Evolutionary conservation across 2,329 filamentous ascomycete genomes (phyloP).

Genomic region (Penicillium verrucosum): DNA sequence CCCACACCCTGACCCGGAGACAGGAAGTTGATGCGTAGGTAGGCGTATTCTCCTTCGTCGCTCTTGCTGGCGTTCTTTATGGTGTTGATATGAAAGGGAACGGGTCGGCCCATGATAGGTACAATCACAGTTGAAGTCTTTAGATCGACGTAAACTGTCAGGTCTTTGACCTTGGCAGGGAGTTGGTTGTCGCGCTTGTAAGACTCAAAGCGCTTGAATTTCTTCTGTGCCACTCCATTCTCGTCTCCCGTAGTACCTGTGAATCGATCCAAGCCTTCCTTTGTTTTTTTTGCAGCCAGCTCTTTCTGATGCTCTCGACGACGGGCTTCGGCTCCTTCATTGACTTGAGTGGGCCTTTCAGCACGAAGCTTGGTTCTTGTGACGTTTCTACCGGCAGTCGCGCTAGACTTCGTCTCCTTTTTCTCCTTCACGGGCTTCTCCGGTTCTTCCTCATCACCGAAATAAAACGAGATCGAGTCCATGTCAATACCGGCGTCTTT

Average conservation of each 20-base stretch:
- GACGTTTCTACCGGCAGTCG: conserved; percentile 91
- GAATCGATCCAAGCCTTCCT: conserved; percentile 80
- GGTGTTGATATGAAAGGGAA: conserved; percentile 96
- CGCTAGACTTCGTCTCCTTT: conserved; percentile 76
- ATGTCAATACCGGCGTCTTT: conserved; percentile 87
- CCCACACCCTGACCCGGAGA: conserved; percentile 97
- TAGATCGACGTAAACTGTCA: conserved; percentile 84
- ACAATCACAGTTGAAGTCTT: conserved; percentile 89
- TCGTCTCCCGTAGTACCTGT: conserved; percentile 78
- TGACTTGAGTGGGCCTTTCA: conserved; percentile 80
- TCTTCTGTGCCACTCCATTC: conserved; percentile 91
- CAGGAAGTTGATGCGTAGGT: conserved; percentile 93
- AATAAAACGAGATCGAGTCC: conserved; percentile 96
- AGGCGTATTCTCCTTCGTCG: conserved; percentile 90
- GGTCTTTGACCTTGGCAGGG: conserved; percentile 74
- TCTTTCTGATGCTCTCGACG: conserved; percentile 92
- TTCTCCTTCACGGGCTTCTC: conserved; percentile 77
- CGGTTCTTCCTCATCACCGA: conserved; percentile 87
- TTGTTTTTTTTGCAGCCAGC: conserved; percentile 80
- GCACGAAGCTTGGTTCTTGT: conserved; percentile 89
- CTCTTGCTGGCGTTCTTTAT: conserved; percentile 99
- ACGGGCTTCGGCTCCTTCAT: conserved; percentile 84
- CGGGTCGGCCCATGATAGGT: conserved; percentile 94
- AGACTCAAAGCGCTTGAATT: conserved; percentile 98
- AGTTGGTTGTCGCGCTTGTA: conserved; percentile 98